phyloP scores from a whole-genome alignment of 164 flowering plant genomes.

The Sextonia rubra region DNA sequence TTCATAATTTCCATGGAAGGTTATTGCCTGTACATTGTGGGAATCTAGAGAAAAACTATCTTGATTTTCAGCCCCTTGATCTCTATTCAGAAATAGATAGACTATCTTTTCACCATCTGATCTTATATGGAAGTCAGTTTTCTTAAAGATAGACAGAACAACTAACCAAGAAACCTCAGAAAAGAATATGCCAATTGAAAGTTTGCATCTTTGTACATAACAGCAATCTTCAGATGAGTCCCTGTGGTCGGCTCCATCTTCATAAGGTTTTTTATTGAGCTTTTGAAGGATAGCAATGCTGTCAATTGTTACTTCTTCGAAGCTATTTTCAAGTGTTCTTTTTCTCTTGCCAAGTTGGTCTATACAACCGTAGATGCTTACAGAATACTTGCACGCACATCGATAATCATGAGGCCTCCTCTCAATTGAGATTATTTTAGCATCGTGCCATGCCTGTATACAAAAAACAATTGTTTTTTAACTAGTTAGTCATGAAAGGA shows the following conservation, averaged over 20 bases:
- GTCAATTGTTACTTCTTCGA: slow-evolving; percentile 30
- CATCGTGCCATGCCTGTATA: slow-evolving; percentile 74
- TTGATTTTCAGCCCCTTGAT: slow-evolving; percentile 9
- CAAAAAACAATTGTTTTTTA: slow-evolving; percentile 8
- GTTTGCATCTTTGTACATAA: slow-evolving; percentile 30
- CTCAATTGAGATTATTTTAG: slow-evolving; percentile 61
- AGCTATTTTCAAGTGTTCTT: slow-evolving; percentile 33
- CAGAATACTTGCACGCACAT: slow-evolving; percentile 62
- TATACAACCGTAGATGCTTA: slow-evolving; percentile 36
- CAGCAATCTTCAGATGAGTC: slow-evolving; percentile 49
- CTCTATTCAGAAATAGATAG: slow-evolving; percentile 42
- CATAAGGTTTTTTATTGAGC: slow-evolving; percentile 37
- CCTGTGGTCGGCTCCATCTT: slow-evolving; percentile 46
- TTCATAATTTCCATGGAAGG: slow-evolving; percentile 45
- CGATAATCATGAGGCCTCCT: slow-evolving; percentile 61
- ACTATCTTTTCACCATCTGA: slow-evolving; percentile 46
- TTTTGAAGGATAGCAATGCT: slow-evolving; percentile 64
- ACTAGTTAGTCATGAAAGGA: neutral
- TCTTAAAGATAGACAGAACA: slow-evolving; percentile 55
- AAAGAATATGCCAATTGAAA: slow-evolving; percentile 45
- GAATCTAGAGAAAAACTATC: slow-evolving; percentile 4
- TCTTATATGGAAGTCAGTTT: slow-evolving; percentile 41
- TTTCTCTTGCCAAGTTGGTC: slow-evolving; percentile 33
- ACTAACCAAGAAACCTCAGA: slow-evolving; percentile 74
- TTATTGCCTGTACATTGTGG: slow-evolving; percentile 30